Conservation (phyloP, 2,329 filamentous ascomycete genomes). For the Aspergillus intermedius region DNA sequence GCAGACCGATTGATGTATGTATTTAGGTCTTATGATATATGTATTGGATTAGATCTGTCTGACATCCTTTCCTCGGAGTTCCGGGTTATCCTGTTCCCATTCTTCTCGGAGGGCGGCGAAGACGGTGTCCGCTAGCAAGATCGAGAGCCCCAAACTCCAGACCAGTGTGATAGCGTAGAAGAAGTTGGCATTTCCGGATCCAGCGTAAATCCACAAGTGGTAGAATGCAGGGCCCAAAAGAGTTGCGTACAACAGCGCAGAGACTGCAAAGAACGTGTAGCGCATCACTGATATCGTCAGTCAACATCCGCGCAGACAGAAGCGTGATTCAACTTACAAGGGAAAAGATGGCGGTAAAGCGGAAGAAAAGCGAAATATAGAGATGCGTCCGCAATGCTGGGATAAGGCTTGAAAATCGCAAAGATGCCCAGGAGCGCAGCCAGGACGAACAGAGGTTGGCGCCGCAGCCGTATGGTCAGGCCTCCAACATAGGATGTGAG, state of each 20-base stretch:
- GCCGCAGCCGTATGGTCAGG: constrained; percentile 71
- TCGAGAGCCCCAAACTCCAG: constrained; percentile 83
- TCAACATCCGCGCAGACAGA: not conserved
- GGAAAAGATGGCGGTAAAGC: constrained; percentile 85
- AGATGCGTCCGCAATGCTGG: constrained; percentile 82
- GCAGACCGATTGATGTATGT: not conserved
- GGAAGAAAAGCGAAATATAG: constrained; percentile 78
- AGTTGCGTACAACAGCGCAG: constrained; percentile 77
- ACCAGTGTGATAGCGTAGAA: constrained; percentile 99
- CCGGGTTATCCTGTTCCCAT: constrained; percentile 85
- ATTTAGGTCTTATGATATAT: not conserved
- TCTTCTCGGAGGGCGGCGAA: constrained; percentile 89
- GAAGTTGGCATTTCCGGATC: constrained; percentile 96
- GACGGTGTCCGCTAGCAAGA: constrained; percentile 79
- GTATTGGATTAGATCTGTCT: constrained; percentile 61
- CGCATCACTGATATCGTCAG: constrained; percentile 63
- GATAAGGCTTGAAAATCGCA: constrained; percentile 94
- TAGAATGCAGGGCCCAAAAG: constrained; percentile 93
- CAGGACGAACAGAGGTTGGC: constrained; percentile 79
- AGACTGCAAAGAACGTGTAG: constrained; percentile 80
- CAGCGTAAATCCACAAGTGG: constrained; percentile 95
- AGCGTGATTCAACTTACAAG: constrained; percentile 47
- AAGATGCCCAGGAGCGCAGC: constrained; percentile 83
- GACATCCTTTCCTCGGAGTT: constrained; percentile 81
- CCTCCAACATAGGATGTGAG: constrained; percentile 83